Conservation (phyloP, 805 yeast genomes). For the Barnettozyma salicaria region DNA sequence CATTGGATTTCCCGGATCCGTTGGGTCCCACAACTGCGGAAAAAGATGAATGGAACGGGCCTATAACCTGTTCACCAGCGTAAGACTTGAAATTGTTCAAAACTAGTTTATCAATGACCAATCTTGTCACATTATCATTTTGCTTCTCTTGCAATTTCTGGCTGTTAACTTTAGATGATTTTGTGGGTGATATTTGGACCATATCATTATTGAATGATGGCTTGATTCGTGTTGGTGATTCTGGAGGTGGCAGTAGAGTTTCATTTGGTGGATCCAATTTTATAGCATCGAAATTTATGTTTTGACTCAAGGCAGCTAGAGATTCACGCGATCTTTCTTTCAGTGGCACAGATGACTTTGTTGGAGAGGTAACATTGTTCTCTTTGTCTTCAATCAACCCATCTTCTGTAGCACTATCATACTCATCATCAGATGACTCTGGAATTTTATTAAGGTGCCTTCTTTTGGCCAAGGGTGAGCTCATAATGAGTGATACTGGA, state of each 20-base stretch:
- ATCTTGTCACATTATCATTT: constrained; percentile 41
- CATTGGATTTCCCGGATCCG: constrained; percentile 97
- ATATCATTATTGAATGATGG: constrained; percentile 34
- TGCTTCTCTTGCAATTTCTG: constrained; percentile 23
- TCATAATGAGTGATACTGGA: too few species aligned
- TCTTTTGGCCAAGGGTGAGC: constrained; percentile 25
- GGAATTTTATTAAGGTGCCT: constrained; percentile 12
- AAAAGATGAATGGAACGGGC: constrained; percentile 90
- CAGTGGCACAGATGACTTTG: constrained; percentile 15
- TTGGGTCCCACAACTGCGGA: constrained; percentile 98
- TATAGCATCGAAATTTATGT: constrained; percentile 13
- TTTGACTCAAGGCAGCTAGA: constrained; percentile 21
- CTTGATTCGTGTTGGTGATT: constrained; percentile 32
- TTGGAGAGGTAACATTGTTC: constrained; percentile 24
- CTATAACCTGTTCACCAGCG: constrained; percentile 88
- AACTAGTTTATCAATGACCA: constrained; percentile 70
- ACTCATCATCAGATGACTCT: constrained; percentile 15
- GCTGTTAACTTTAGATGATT: constrained; percentile 30
- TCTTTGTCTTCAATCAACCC: constrained; percentile 17
- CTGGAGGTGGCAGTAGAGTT: constrained; percentile 10
- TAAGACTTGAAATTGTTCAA: constrained; percentile 89
- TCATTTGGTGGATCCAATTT: constrained; percentile 20
- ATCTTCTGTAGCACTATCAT: constrained; percentile 11
- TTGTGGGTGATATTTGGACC: constrained; percentile 36
- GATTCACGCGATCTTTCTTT: constrained; percentile 24